Conservation (phyloP, 1,284 basidiomycete genomes). For the Mrakiaceae sp. region DNA sequence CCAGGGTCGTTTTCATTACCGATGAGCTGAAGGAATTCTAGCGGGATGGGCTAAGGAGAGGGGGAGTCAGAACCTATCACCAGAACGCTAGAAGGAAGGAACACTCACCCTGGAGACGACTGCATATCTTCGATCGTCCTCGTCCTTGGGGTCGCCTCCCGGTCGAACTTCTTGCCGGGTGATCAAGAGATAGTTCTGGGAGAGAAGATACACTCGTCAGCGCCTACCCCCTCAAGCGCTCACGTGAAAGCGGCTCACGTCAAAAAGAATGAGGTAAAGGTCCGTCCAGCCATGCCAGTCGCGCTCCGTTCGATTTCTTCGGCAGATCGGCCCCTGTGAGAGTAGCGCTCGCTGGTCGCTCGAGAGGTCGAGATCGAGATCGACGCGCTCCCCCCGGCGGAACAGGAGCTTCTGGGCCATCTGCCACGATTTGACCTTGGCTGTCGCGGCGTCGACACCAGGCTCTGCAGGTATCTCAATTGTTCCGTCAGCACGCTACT, state of each 20-base stretch:
- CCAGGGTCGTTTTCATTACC: slow-evolving; percentile 8
- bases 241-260: neutral
- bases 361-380: slow-evolving; percentile 6
- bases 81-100: neutral
- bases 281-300: slow-evolving; percentile 15
- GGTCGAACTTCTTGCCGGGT: slow-evolving; percentile 4
- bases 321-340: neutral
- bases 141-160: slow-evolving; percentile 6
- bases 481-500: too few species aligned
- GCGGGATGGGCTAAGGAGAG: slow-evolving; percentile 6
- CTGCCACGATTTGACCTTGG: slow-evolving; percentile 14
- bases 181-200: slow-evolving; percentile 13
- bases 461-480: neutral
- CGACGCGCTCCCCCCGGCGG: slow-evolving; percentile 12
- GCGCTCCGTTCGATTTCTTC: slow-evolving; percentile 5
- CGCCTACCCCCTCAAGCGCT: too few species aligned
- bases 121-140: slow-evolving; percentile 11
- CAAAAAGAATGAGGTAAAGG: slow-evolving; percentile 11
- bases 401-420: slow-evolving; percentile 10
- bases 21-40: slow-evolving; percentile 12
- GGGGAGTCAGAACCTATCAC: neutral
- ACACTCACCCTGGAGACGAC: slow-evolving; percentile 13
- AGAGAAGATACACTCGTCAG: too few species aligned
- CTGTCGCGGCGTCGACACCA: slow-evolving; percentile 11
- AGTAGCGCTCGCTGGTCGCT: slow-evolving; percentile 11